A percentile compares a stretch with the other conserved stretches of the same genome.
Evolutionary conservation across 768 basidiomycete genomes (phyloP).

Genomic region (Amanita jacksonii): DNA sequence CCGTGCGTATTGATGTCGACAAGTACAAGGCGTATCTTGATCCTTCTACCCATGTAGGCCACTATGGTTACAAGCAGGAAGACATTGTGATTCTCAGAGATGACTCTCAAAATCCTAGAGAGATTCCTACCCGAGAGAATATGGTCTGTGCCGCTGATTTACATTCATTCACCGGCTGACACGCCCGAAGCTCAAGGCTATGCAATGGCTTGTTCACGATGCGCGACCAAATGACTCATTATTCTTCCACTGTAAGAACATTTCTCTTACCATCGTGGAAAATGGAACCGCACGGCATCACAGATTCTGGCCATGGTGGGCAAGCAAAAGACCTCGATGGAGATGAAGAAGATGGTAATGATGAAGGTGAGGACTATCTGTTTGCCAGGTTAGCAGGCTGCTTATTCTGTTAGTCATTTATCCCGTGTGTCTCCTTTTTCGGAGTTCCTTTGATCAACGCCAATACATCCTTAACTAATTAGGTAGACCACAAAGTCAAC

Average conservation of each 20-base stretch:
- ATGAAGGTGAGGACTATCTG: constrained; percentile 46
- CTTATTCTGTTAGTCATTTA: constrained; percentile 57
- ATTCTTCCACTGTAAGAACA: constrained; percentile 84
- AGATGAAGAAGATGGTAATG: constrained; percentile 77
- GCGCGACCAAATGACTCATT: constrained; percentile 78
- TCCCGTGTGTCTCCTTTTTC: constrained; percentile 49
- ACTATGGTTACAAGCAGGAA: constrained; percentile 58
- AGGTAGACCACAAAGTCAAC: constrained; percentile 41
- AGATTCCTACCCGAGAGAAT: constrained; percentile 69
- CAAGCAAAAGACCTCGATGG: constrained; percentile 79
- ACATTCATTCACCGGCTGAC: background rate
- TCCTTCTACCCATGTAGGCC: constrained; percentile 22
- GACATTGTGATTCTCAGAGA: constrained; percentile 88
- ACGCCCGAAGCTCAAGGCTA: constrained; percentile 51
- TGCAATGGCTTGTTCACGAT: constrained; percentile 85
- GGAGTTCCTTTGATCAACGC: background rate
- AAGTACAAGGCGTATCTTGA: background rate
- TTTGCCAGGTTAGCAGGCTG: background rate
- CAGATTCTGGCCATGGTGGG: constrained; percentile 92
- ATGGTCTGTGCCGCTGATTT: constrained; percentile 40
- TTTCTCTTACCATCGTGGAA: background rate
- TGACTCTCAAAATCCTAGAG: constrained; percentile 49
- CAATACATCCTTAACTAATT: background rate
- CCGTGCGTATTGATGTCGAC: constrained; percentile 30
- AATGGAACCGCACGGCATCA: background rate